Evolutionary conservation across 371 early-diverging fungal species (phyloP), one percentile per base, ranked within the genome.

Genomic region (Mortierella sp.): DNA sequence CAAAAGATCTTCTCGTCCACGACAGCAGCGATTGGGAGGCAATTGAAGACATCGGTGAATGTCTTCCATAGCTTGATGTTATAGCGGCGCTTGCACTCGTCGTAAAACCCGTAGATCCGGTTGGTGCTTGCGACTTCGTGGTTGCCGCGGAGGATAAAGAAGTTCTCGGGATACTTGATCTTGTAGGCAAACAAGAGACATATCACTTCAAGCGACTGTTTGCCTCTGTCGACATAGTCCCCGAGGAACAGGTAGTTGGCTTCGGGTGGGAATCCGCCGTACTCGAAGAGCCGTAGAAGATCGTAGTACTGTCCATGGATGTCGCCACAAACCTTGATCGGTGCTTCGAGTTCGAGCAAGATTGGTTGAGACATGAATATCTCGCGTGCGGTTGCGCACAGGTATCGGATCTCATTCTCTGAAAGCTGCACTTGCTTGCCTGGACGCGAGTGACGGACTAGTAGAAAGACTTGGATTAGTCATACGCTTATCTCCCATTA

Each of bases 61-160:
- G 92, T 90, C 79, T 95, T 94, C 96, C 94, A 99, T 67, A 95
- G 82, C 79, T 95, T 95, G 79, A 94, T 92, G 80, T 91, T 94
- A 82, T 96, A 95, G 57, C 96, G 85, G 57, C 96, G 86, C 89
- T 92, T 89, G 89, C 98, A 98, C 87, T 99, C 99, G 74, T 98
- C 99, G 74, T 96, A 99, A 80, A 99, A 99, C 8, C 99, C 99
- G 78, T 99, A 99, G 63, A 98, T 96, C 71, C 94, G 86, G 77
- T 96, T 98, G 31, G 97, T 93, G 62, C 89, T 91, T n/a, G 95
- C 94, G 69, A 92, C 94, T 82, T 98, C 99, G 81, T 98, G 99
- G 85, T 98, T 98, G 19, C 99, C 99, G 44, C 99, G 88, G 56
- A 97, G 80, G 41, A 98, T 79, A 79, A 96, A 97, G 67, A 98